Percentiles rank a stretch among this genome's conserved stretches.
These are phyloP conservation scores for Prorocentrum cordatum DNA, from an alignment of 169 alveolate species.

Conservation along the genomic window DNA sequence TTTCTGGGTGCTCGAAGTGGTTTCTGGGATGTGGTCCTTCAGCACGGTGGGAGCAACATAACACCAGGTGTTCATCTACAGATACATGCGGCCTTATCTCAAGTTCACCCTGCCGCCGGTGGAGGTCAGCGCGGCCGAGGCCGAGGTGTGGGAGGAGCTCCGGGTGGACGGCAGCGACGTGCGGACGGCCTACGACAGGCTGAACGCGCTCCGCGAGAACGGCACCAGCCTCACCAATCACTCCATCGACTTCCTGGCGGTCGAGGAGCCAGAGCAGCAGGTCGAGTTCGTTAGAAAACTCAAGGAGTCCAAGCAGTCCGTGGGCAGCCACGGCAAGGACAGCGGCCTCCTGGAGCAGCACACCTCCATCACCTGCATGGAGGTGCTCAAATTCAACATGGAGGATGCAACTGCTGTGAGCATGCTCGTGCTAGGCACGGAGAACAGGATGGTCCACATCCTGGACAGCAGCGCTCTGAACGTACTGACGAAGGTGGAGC, in stretches of 20 bases:
- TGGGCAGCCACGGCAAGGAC: neutral
- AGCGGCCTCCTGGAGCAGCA: constrained; percentile 34
- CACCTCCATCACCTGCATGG: constrained; percentile 58
- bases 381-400: constrained; percentile 43
- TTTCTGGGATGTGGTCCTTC: neutral
- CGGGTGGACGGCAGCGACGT: constrained; percentile 16
- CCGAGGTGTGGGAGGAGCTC: constrained; percentile 39
- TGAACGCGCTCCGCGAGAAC: constrained; percentile 44
- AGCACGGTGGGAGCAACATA: too few relatives aligned
- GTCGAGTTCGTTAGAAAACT: constrained; percentile 2
- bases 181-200: constrained; percentile 38
- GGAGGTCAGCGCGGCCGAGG: constrained; percentile 33
- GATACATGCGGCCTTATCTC: constrained; percentile 48
- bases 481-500: constrained; percentile 13
- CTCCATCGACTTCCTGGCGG: constrained; percentile 58
- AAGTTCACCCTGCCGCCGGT: constrained; percentile 50
- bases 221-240: constrained; percentile 44
- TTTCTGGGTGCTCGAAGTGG: neutral
- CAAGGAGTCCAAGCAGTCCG: neutral
- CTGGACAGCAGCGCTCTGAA: constrained; percentile 35
- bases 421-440: neutral
- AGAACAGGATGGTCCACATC: neutral
- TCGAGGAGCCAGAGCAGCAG: constrained; percentile 44
- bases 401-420: constrained; percentile 36
- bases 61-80: constrained; percentile 27